A percentile compares a stretch with the other conserved stretches of the same genome.
These are phyloP conservation scores for Camellia oleifera DNA, from an alignment of 179 eudicot species.

Conservation along the genomic window DNA sequence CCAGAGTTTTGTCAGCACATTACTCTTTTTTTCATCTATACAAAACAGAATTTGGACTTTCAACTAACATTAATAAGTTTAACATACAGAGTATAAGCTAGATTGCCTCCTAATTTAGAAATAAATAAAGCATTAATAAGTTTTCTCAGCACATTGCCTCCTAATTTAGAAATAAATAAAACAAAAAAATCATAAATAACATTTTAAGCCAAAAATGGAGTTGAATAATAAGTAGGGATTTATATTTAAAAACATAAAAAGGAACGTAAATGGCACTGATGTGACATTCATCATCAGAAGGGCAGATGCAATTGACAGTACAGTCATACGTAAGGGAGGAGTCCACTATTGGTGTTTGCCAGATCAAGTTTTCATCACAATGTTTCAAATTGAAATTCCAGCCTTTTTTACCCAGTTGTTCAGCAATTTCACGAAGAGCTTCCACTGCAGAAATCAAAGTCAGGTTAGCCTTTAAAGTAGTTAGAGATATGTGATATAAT, in stretches of 20 bases:
- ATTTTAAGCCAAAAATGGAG: not conserved
- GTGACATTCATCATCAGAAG: slow-evolving; percentile 33
- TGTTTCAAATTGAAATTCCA: slow-evolving; percentile 58
- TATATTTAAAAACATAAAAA: not conserved
- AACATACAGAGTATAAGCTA: not conserved
- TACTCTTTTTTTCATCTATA: not conserved
- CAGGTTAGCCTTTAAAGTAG: not conserved
- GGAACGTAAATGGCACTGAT: slow-evolving; percentile 37
- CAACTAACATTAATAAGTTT: not conserved
- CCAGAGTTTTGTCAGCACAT: too few species aligned
- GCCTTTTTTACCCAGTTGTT: slow-evolving; percentile 47
- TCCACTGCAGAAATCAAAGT: slow-evolving; percentile 33
- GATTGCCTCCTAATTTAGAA: too few species aligned
- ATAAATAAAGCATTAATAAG: too few species aligned
- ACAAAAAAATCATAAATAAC: not conserved
- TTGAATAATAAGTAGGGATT: not conserved
- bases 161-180: too few species aligned
- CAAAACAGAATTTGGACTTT: not conserved
- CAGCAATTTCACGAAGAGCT: slow-evolving; percentile 51
- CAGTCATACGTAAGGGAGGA: slow-evolving; percentile 25
- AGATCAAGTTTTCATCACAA: slow-evolving; percentile 37
- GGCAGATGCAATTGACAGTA: slow-evolving; percentile 45
- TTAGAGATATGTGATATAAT: not conserved
- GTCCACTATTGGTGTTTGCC: slow-evolving; percentile 24
- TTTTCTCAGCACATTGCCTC: not conserved